Percentiles rank a stretch among this genome's conserved stretches.
Conservation (phyloP, 1,284 basidiomycete species). For the Phlebopus sp. region DNA sequence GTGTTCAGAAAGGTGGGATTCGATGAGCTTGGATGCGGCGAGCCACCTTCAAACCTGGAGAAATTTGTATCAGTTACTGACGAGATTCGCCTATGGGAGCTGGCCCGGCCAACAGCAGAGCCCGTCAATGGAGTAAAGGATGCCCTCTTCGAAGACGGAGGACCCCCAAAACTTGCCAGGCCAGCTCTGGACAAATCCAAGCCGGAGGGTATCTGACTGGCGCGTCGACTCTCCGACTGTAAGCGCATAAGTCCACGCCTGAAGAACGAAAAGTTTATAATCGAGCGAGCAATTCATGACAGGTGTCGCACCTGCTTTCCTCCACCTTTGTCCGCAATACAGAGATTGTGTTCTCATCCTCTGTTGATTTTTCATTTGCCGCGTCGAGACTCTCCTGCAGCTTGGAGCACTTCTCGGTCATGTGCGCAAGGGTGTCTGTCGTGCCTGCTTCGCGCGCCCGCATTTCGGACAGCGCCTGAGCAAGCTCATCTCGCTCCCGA, state of each 20-base stretch:
- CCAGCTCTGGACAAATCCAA: conserved; percentile 57
- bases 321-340: conserved; percentile 86
- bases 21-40: conserved; percentile 32
- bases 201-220: conserved; percentile 49
- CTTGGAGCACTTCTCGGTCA: conserved; percentile 61
- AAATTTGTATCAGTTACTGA: conserved; percentile 58
- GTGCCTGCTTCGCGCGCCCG: conserved; percentile 55
- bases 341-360: conserved; percentile 80
- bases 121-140: conserved; percentile 72
- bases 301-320: conserved; percentile 67
- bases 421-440: conserved; percentile 56
- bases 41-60: conserved; percentile 29
- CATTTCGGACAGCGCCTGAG: conserved; percentile 47
- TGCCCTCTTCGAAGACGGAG: conserved; percentile 59
- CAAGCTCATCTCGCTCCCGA: conserved; percentile 64
- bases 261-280: conserved; percentile 6
- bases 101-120: conserved; percentile 41
- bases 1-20: conserved; percentile 22
- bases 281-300: neutral
- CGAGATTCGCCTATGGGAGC: conserved; percentile 63
- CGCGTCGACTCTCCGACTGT: conserved; percentile 76
- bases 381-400: conserved; percentile 61
- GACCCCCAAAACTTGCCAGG: conserved; percentile 34
- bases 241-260: conserved; percentile 89
- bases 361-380: conserved; percentile 59